Base-by-base conservation (phyloP, 306 rosid genomes). In the Senna siamea region DNA sequence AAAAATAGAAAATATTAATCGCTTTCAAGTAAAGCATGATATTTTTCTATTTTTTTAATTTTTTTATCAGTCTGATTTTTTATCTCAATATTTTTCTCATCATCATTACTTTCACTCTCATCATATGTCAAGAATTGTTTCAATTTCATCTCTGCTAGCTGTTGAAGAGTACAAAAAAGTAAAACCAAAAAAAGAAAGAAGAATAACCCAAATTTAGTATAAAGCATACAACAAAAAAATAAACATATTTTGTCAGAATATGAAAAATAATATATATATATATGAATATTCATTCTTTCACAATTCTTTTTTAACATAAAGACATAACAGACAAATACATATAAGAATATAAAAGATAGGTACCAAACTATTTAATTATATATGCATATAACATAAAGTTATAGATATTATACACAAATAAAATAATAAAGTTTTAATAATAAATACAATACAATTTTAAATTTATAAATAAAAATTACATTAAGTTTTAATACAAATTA, bases 71-170 rank as follows among this genome's bases (percentile, higher is more conserved):
- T 18, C 69, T 73, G 52, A 56, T 79, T 84, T 71, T 82, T 79
- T 22, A n/a, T 56, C 35, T 64, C 87, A 26, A 61, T 80, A 34
- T 74, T 79, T 76, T 82, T 85, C 72, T 84, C 84, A 17, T 44
- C 74, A 60, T 74, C 87, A 57, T 85, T 90, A 30, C 88, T n/a
- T n/a, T n/a, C n/a, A n/a, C n/a, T n/a, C n/a, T n/a, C n/a, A n/a
- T n/a, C n/a, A n/a, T n/a, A n/a, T 88, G 66, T 78, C 76, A 94
- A 74, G 71, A 84, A 89, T 78, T 94, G 94, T 17, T 87, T 73
- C 85, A 88, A 68, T 60, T 94, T 95, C 80, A 88, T 59, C 57
- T 92, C 86, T 9, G 88, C 92, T 59, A 91, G 81, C 98, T 91
- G 47, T 68, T 41, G 15, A 19, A 66, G 41, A 9, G 56, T 26